These are phyloP conservation scores for Lepiota venenata DNA, from an alignment of 768 basidiomycete genomes.

Conservation along the genomic window DNA sequence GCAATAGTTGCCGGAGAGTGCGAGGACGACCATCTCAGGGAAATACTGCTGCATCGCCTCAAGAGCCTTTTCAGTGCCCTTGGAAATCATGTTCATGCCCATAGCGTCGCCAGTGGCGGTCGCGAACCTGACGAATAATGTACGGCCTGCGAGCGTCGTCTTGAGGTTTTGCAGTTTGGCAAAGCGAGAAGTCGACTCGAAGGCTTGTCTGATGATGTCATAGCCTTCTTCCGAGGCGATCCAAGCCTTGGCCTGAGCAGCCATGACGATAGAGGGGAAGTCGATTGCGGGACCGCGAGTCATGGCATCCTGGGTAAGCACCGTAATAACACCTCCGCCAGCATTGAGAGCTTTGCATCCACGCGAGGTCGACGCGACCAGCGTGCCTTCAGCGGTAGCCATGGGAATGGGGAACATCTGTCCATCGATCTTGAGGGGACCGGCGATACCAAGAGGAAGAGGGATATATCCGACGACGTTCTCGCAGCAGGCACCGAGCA, in stretches of 20 bases:
- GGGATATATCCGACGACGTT: slow-evolving; percentile 98
- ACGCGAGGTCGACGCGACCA: slow-evolving; percentile 95
- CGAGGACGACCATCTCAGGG: slow-evolving; percentile 88
- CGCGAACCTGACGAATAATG: slow-evolving; percentile 89
- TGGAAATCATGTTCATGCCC: slow-evolving; percentile 99
- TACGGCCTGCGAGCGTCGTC: slow-evolving; percentile 89
- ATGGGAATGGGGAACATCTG: slow-evolving; percentile 87
- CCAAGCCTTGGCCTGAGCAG: slow-evolving; percentile 86
- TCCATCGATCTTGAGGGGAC: slow-evolving; percentile 91
- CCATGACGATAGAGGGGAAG: slow-evolving; percentile 78
- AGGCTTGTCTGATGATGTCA: slow-evolving; percentile 71
- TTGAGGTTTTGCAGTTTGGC: slow-evolving; percentile 84
- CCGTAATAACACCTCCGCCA: slow-evolving; percentile 93
- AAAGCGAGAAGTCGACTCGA: slow-evolving; percentile 94
- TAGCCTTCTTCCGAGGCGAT: slow-evolving; percentile 81
- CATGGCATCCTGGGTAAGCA: slow-evolving; percentile 91
- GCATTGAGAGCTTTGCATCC: slow-evolving; percentile 98
- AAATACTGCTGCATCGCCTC: slow-evolving; percentile 74
- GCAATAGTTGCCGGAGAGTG: slow-evolving; percentile 96
- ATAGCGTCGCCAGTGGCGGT: slow-evolving; percentile 97
- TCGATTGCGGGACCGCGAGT: slow-evolving; percentile 98
- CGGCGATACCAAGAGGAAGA: slow-evolving; percentile 93
- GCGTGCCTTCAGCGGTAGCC: slow-evolving; percentile 99
- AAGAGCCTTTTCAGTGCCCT: slow-evolving; percentile 94
- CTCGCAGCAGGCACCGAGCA: slow-evolving; percentile 97